A percentile compares a stretch with the other conserved stretches of the same genome.
Evolutionary conservation across 805 yeast genomes (phyloP).

Genomic region (Candida pseudoglaebosa): DNA sequence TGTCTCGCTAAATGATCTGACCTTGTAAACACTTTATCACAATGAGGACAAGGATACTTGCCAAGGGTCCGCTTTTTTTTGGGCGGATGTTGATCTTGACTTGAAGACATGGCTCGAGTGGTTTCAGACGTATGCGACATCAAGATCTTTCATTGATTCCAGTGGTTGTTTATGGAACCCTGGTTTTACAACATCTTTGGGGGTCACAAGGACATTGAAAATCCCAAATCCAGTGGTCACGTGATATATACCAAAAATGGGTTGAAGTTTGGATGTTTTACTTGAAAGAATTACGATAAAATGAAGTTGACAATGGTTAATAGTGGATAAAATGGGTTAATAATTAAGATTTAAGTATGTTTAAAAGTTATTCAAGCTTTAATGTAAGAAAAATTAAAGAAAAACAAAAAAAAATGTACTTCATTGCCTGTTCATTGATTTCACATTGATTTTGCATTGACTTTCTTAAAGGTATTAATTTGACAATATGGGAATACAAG

Average conservation of each 20-base stretch:
- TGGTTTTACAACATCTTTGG: no score
- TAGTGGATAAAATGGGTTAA: no score
- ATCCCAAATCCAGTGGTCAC: not conserved
- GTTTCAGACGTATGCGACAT: slow-evolving; percentile 1
- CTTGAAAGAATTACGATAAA: not conserved
- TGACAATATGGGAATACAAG: no score
- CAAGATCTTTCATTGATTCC: not conserved
- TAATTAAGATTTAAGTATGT: no score
- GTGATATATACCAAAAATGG: not conserved
- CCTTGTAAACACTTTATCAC: slow-evolving; percentile 54
- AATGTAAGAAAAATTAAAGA: no score
- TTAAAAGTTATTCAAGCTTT: no score
- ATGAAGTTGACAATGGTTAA: not conserved
- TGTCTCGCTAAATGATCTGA: slow-evolving; percentile 65
- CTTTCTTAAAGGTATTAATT: no score
- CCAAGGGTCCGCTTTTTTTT: slow-evolving; percentile 28
- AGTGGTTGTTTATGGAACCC: no score
- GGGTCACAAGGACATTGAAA: not conserved
- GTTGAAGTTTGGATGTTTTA: not conserved
- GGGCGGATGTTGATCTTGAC: slow-evolving; percentile 3
- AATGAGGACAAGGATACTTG: slow-evolving; percentile 36
- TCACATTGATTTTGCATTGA: no score
- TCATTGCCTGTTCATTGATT: no score
- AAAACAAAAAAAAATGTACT: no score
- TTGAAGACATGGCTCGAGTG: not conserved